Evolutionary conservation across 768 basidiomycete genomes (phyloP).

Genomic region (Cystofilobasidium ferigula): DNA sequence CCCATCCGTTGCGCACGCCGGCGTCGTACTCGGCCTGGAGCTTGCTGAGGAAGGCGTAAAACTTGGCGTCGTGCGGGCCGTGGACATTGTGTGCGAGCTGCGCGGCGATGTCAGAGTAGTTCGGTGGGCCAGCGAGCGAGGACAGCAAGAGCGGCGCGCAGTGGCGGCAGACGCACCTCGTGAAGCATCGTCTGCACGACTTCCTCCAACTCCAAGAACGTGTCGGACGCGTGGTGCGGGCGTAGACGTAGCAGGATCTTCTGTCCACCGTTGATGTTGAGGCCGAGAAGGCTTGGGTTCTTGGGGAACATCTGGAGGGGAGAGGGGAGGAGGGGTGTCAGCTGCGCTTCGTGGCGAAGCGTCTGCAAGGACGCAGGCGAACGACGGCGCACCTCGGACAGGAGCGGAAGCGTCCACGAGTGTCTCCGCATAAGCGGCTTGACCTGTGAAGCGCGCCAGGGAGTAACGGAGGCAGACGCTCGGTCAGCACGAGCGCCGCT

Average conservation of each 20-base stretch:
- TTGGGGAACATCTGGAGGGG: conserved; percentile 72
- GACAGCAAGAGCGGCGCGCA: conserved; percentile 20
- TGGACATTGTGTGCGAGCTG: conserved; percentile 82
- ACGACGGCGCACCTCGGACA: conserved; percentile 49
- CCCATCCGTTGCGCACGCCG: conserved; percentile 65
- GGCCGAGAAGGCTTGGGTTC: conserved; percentile 56
- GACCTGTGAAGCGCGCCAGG: conserved; percentile 44
- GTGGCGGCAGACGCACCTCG: conserved; percentile 47
- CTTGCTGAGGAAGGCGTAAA: conserved; percentile 43
- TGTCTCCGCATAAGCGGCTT: conserved; percentile 90
- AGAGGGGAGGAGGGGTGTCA: neutral
- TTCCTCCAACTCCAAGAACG: conserved; percentile 63
- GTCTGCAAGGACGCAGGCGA: neutral
- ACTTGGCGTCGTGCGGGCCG: conserved; percentile 66
- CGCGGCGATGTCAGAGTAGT: conserved; percentile 9
- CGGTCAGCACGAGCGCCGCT: conserved; percentile 28
- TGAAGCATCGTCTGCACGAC: conserved; percentile 79
- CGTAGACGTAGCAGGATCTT: conserved; percentile 75
- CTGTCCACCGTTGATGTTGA: conserved; percentile 57
- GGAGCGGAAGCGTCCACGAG: conserved; percentile 49
- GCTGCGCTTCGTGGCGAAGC: conserved; percentile 1
- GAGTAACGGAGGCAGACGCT: neutral
- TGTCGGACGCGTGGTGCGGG: conserved; percentile 54
- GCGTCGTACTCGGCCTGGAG: conserved; percentile 78
- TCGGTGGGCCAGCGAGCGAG: neutral